A percentile compares a stretch with the other conserved stretches of the same genome.
Evolutionary conservation across 345 rosid genomes (phyloP).

Genomic region (Clausena lansium): DNA sequence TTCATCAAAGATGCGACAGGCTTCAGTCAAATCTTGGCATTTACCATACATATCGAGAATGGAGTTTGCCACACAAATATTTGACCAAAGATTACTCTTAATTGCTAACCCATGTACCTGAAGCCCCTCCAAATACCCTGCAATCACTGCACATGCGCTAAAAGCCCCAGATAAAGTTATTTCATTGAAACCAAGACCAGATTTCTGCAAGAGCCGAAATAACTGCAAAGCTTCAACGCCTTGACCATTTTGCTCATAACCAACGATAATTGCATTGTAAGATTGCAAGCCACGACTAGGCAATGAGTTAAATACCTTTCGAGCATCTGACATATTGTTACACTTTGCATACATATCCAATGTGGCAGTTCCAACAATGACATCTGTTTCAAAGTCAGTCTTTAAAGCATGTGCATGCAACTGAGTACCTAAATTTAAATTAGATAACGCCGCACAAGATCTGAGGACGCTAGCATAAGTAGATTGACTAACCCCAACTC

Average conservation of each 20-base stretch:
- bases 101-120: slow-evolving; percentile 67
- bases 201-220: slow-evolving; percentile 48
- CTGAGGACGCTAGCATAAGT: slow-evolving; percentile 81
- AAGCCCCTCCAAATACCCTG: slow-evolving; percentile 61
- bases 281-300: slow-evolving; percentile 63
- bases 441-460: slow-evolving; percentile 66
- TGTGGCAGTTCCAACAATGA: slow-evolving; percentile 79
- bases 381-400: slow-evolving; percentile 54
- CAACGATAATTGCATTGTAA: slow-evolving; percentile 81
- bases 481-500: slow-evolving; percentile 70
- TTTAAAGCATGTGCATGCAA: slow-evolving; percentile 85
- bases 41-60: slow-evolving; percentile 91
- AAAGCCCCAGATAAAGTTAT: slow-evolving; percentile 84
- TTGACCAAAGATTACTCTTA: slow-evolving; percentile 46
- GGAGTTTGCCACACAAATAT: slow-evolving; percentile 76
- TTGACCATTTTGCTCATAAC: slow-evolving; percentile 51
- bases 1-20: slow-evolving; percentile 54
- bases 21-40: slow-evolving; percentile 73
- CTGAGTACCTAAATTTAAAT: slow-evolving; percentile 59
- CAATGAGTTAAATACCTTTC: slow-evolving; percentile 59
- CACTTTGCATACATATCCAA: slow-evolving; percentile 96
- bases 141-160: slow-evolving; percentile 72
- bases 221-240: slow-evolving; percentile 61
- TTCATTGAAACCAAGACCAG: slow-evolving; percentile 70
- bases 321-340: slow-evolving; percentile 60